phyloP scores from a whole-genome alignment of 129 eudicot species.

The Artemisia annua region DNA sequence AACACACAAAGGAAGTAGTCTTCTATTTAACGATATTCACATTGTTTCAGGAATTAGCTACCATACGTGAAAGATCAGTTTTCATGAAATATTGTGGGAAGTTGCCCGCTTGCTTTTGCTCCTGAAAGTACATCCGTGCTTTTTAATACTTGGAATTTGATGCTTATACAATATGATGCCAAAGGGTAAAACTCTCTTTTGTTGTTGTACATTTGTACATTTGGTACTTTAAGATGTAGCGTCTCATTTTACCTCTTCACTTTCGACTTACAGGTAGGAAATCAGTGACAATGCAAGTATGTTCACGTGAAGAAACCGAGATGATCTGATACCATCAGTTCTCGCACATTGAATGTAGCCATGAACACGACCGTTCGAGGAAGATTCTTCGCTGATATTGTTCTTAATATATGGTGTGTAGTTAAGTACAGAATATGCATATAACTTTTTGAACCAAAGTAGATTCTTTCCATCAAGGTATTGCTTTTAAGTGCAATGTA shows the following conservation, averaged over 20 bases:
- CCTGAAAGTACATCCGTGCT: conserved; percentile 26
- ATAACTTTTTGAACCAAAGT: not conserved
- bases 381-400: not conserved
- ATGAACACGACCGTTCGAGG: not conserved
- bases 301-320: conserved; percentile 9
- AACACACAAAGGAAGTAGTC: not conserved
- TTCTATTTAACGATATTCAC: not conserved
- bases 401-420: not conserved
- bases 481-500: not conserved
- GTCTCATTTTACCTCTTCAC: conserved; percentile 14
- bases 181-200: conserved; percentile 5
- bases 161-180: not conserved
- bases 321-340: conserved; percentile 7
- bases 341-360: conserved; percentile 13
- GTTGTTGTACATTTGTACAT: not conserved
- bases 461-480: not conserved
- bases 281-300: not conserved
- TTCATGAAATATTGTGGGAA: not conserved
- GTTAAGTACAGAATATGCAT: not conserved
- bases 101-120: conserved; percentile 18
- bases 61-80: not conserved
- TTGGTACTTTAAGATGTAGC: conserved; percentile 28
- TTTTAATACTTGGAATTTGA: not conserved
- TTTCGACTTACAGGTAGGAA: not conserved
- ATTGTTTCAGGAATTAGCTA: not conserved